A percentile compares a stretch with the other conserved stretches of the same genome.
phyloP scores from a whole-genome alignment of 305 asterid genomes.

The Rubia balearica region DNA sequence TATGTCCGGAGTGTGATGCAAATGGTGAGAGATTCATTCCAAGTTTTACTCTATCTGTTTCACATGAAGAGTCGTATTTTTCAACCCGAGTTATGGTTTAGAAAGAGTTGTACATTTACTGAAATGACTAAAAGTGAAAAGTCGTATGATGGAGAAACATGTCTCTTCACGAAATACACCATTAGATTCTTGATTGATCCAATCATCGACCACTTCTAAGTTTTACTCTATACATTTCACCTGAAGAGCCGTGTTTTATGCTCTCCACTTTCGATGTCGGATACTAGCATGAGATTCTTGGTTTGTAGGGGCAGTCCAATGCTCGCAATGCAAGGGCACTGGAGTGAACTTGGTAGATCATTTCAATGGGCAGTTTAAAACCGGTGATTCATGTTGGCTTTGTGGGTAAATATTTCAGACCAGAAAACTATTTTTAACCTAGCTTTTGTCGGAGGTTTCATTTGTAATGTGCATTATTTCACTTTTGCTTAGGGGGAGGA shows the following conservation, averaged over 20 bases:
- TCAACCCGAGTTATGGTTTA: too few relatives aligned
- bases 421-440: not conserved
- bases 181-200: too few relatives aligned
- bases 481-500: slow-evolving; percentile 48
- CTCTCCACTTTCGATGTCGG: not conserved
- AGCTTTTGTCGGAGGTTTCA: not conserved
- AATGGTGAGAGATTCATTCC: slow-evolving; percentile 11
- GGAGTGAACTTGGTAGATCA: slow-evolving; percentile 68
- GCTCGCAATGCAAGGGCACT: slow-evolving; percentile 64
- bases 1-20: slow-evolving; percentile 23
- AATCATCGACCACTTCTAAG: too few relatives aligned
- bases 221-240: too few relatives aligned
- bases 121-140: not conserved
- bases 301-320: slow-evolving; percentile 17
- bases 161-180: too few relatives aligned
- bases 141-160: not conserved
- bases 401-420: slow-evolving; percentile 50
- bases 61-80: not conserved
- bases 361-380: slow-evolving; percentile 75
- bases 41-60: not conserved
- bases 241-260: too few relatives aligned
- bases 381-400: slow-evolving; percentile 80
- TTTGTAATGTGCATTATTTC: not conserved
- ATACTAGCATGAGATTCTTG: not conserved
- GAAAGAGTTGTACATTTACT: too few relatives aligned